Base-by-base conservation (phyloP, 2,329 filamentous ascomycete species). In the Ceratocystis huliohia region DNA sequence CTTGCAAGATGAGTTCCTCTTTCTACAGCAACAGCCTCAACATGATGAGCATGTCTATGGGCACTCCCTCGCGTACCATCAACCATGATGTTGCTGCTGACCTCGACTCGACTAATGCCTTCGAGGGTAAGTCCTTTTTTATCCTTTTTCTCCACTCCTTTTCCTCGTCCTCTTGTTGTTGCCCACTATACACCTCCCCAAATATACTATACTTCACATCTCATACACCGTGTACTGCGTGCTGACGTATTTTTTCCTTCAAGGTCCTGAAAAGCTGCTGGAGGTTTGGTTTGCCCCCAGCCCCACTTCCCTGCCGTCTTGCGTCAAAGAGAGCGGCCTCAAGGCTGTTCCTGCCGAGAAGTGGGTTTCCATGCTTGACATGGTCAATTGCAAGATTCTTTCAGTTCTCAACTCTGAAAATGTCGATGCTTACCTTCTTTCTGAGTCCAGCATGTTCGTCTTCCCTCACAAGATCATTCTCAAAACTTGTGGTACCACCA, bases 361-460 rank as follows among this genome's bases (percentile, higher is more conserved):
- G 63, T 99, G 94, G 94, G 95, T 95, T 76, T 87, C 86, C 68
- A 96, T 99, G 94, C 84, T 99, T 68, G 94, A 99, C 75, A 83
- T 96, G 74, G 94, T 99, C 78, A 96, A 96, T 76, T 99, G 94
- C 86, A 94, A 99, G 79, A 91, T 99, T 66, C 82, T 99, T 66
- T 99, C 94, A 3, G 88, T 96, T 69, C 84, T 99, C 70, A 87
- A 93, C 74, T 96, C 93, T 28, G 91, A 96, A 70, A 87, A 93
- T 74, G 88, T 97, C 72, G 94, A 99, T 74, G 93, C 94, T 70
- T 99, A 99, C 75, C 85, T 99, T 5, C 82, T 99, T 66, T 99
- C 94, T 69, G 94, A 99, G 79, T 97, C 94, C 50, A 97, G 94
- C 88, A 96, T 99, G 92, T 99, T 99, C 75, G 91, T 99, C 72